Percentiles rank a stretch among this genome's conserved stretches.
Evolutionary conservation across 2,329 filamentous ascomycete genomes (phyloP).

Genomic region (Stemphylium lycopersici): DNA sequence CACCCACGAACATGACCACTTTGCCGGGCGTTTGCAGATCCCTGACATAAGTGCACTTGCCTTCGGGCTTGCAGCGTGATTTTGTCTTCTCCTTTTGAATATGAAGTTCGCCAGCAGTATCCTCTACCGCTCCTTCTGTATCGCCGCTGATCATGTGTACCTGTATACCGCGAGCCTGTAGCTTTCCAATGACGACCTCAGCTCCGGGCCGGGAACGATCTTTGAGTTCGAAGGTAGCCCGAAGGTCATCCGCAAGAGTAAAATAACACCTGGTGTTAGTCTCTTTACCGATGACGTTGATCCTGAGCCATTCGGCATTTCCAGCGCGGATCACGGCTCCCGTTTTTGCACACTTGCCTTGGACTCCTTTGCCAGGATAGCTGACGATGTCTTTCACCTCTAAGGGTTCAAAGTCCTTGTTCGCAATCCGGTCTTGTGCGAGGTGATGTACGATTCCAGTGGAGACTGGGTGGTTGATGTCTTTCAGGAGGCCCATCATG

Average conservation of each 20-base stretch:
- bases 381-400: constrained; percentile 39
- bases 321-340: constrained; percentile 50
- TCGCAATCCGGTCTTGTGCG: constrained; percentile 6
- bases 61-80: constrained; percentile 57
- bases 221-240: constrained; percentile 59
- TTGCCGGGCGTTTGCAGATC: constrained; percentile 29
- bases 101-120: constrained; percentile 50
- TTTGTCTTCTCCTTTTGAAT: constrained; percentile 51
- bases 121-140: constrained; percentile 55
- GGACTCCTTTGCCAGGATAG: constrained; percentile 53
- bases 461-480: constrained; percentile 61
- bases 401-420: constrained; percentile 10
- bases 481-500: constrained; percentile 51
- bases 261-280: constrained; percentile 44
- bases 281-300: constrained; percentile 36
- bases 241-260: constrained; percentile 44
- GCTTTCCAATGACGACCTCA: constrained; percentile 57
- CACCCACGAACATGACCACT: constrained; percentile 72
- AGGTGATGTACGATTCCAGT: constrained; percentile 48
- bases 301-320: constrained; percentile 55
- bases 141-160: constrained; percentile 66
- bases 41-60: constrained; percentile 62
- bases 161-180: constrained; percentile 56
- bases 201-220: constrained; percentile 58
- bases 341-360: constrained; percentile 42